Conservation (phyloP, 192 early-diverging fungal genomes). For the Thamnidium elegans region DNA sequence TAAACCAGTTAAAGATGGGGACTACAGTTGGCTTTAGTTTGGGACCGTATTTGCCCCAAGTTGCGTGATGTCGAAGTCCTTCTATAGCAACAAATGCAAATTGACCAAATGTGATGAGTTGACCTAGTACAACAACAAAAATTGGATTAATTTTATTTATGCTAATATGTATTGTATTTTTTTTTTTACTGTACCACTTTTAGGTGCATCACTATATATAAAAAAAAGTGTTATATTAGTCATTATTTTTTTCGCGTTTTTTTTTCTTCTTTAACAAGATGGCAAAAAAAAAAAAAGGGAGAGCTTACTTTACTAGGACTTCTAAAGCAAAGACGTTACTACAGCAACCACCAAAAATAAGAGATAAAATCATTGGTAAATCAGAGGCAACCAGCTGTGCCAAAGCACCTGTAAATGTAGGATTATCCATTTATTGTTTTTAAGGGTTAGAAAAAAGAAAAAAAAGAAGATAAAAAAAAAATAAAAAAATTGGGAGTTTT, state of each 20-base stretch:
- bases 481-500: conserved; percentile 1
- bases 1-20: conserved; percentile 69
- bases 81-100: conserved; percentile 75
- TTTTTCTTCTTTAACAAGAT: neutral
- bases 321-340: conserved; percentile 86
- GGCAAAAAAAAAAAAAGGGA: neutral
- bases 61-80: conserved; percentile 58
- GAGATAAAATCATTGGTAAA: conserved; percentile 58
- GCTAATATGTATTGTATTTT: neutral
- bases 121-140: conserved; percentile 51
- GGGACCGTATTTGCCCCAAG: conserved; percentile 37
- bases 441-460: neutral
- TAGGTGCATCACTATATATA: conserved; percentile 48
- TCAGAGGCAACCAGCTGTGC: conserved; percentile 33
- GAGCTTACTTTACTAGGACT: conserved; percentile 61
- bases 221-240: conserved; percentile 16
- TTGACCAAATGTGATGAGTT: conserved; percentile 82
- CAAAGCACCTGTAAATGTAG: conserved; percentile 15
- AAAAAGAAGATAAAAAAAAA: conserved; percentile 3
- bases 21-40: conserved; percentile 52
- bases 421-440: neutral
- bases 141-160: neutral
- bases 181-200: conserved; percentile 43
- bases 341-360: conserved; percentile 90
- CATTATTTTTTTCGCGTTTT: neutral